phyloP scores from a whole-genome alignment of 768 basidiomycete species.

The Cystobasidium onofrii region DNA sequence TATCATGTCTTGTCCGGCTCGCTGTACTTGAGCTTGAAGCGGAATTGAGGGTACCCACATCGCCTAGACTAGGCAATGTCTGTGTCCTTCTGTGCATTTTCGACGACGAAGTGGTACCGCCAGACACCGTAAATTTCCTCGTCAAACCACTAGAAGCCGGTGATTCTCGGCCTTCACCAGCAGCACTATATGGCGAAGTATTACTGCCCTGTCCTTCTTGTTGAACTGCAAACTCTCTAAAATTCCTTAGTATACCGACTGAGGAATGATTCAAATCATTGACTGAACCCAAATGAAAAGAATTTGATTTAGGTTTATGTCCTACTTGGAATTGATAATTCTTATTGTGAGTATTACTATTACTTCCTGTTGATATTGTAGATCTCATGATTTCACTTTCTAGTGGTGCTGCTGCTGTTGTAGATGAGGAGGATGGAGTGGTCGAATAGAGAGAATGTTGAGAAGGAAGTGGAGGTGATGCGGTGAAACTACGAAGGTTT shows the following conservation, averaged over 20 bases:
- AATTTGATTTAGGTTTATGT: neutral
- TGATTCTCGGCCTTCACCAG: neutral
- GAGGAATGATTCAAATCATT: conserved; percentile 16
- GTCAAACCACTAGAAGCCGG: neutral
- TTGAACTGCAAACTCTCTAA: conserved; percentile 24
- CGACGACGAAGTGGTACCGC: neutral
- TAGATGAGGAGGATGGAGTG: neutral
- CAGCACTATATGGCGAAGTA: neutral
- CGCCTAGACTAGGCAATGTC: conserved; percentile 6
- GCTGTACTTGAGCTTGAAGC: neutral
- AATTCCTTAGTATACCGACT: conserved; percentile 11
- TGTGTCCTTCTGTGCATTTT: conserved; percentile 6
- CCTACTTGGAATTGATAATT: too few relatives aligned
- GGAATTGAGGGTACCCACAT: neutral
- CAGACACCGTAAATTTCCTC: conserved; percentile 24
- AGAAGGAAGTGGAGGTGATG: neutral
- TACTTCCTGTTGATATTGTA: neutral
- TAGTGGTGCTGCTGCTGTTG: neutral
- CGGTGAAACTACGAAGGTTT: neutral
- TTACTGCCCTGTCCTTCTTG: neutral
- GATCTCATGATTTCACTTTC: conserved; percentile 27
- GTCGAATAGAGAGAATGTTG: too few relatives aligned
- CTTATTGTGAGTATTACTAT: too few relatives aligned
- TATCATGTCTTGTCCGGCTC: neutral
- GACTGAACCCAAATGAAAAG: conserved; percentile 20